Evolutionary conservation across 2,329 filamentous ascomycete genomes (phyloP), one percentile per base, ranked within the genome.

Genomic region (Talaromyces amestolkiae): DNA sequence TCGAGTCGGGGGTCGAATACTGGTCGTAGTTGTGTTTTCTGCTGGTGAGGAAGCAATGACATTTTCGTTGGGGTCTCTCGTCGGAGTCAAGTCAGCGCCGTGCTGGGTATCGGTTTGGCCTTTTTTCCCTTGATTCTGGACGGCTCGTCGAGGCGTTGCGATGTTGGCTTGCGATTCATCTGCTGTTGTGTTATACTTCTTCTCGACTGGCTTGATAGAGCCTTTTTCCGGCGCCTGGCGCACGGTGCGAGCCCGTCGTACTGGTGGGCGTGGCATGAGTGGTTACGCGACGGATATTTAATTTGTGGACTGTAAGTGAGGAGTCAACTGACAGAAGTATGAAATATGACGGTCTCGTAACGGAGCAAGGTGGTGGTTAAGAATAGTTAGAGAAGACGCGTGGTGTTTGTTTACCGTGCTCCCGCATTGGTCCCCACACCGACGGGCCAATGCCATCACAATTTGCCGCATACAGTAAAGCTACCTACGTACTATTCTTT

Each of bases 21-120:
- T 73, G 27, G 76, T 77, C 27, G 76, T 77, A 27, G 69, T 74
- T 22, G 69, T 67, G 51, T 68, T 72, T 63, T 76, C 74, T 15
- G 72, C 73, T 6, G 76, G 76, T 3, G 77, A 78, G 6, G 77
- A 78, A 41, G 72, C 73, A 39, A 78, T 73, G 35, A 74, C 74
- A 53, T 74, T 68, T 49, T 77, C 76, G 59, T 76, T 67, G n/a
- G 66, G 64, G 63, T 72, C 76, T 39, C 45, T 47, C 33, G 74
- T 66, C 24, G 77, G 76, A 19, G 77, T 78, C 66, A 74, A 73
- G 43, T 69, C 71, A 70, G 69, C 11, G 22, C 15, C 37, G 41
- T n/a, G 37, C 27, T 35, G 51, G 33, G 27, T 33, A 22, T 59
- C 7, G 27, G 5, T 31, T 31, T 7, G 27, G 27, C 27, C 35